phyloP scores from a whole-genome alignment of 192 early-diverging fungal genomes.

The Jimgerdemannia flammicorona region DNA sequence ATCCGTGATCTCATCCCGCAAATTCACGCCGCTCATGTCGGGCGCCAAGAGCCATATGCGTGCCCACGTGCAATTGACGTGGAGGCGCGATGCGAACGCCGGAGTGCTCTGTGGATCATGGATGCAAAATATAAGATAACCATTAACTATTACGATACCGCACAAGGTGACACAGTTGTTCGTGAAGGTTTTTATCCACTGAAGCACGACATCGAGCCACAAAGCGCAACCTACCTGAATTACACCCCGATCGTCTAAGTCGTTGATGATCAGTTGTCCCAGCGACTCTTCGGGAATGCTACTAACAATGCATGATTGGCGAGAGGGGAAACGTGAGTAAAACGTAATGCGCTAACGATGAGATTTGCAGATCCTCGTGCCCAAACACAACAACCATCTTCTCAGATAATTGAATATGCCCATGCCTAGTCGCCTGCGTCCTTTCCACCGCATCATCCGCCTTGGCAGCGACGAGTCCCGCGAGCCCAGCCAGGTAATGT shows the following conservation, averaged over 20 bases:
- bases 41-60: conserved; percentile 21
- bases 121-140: background rate
- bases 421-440: background rate
- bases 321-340: background rate
- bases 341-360: background rate
- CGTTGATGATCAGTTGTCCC: background rate
- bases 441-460: background rate
- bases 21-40: conserved; percentile 25
- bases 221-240: background rate
- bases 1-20: conserved; percentile 19
- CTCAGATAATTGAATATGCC: too few relatives aligned
- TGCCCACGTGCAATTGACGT: conserved; percentile 13
- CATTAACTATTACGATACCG: background rate
- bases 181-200: background rate
- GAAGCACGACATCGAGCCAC: background rate
- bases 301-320: background rate
- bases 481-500: conserved; percentile 31
- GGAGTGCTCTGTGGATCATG: conserved; percentile 6
- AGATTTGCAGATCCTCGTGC: too few relatives aligned
- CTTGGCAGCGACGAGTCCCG: conserved; percentile 10
- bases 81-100: background rate
- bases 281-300: conserved; percentile 7
- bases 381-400: too few relatives aligned
- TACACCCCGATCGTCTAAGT: background rate
- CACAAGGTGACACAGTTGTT: background rate